Evolutionary conservation across 169 alveolate species (phyloP), one percentile per base, ranked within the genome.

Genomic region (Plasmodium reichenowi): DNA sequence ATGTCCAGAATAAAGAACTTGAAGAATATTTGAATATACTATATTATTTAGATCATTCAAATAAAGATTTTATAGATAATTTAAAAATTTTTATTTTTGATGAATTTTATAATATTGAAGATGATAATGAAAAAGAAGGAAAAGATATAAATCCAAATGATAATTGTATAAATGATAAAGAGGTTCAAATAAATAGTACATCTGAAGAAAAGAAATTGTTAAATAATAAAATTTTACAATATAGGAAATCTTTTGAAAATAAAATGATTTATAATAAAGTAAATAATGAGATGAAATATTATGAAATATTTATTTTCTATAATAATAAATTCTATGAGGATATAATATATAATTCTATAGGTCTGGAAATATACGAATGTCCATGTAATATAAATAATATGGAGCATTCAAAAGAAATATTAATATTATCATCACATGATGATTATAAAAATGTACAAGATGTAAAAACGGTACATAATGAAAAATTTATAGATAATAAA

Each of bases 1-100:
- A 66, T 67, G 80, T 56, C 17, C 50, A 78, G 67, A 59, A 78
- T 78, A 78, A 78, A 59, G 89, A 78, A 64, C 64, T 78, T 24
- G 54, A 64, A 52, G 89, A 78, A 66, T 78, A 78, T 29, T 50
- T 78, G 54, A 78, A 50, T 52, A 71, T 78, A 59, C 47, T 78
- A 26, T 67, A 78, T 24, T 78, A 78, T 43, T 60, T 78, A 59
- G 89, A 64, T 45, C 20, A 47, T 43, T 66, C 78, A 64, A 64
- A 64, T 66, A 48, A 50, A 22, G 80, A 70, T 29, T 45, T 54
- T 67, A 29, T 52, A 48, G 67, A 59, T 17, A 32, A 17, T 26
- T 63, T 78, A 32, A 54, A 64, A 13, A 45, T 78, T 12, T 78
- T 78, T 58, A 48, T 78, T 78, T 78, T 78, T 52, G 78, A 78